Conservation (phyloP, 2,329 filamentous ascomycete species). For the Camillea tinctor region DNA sequence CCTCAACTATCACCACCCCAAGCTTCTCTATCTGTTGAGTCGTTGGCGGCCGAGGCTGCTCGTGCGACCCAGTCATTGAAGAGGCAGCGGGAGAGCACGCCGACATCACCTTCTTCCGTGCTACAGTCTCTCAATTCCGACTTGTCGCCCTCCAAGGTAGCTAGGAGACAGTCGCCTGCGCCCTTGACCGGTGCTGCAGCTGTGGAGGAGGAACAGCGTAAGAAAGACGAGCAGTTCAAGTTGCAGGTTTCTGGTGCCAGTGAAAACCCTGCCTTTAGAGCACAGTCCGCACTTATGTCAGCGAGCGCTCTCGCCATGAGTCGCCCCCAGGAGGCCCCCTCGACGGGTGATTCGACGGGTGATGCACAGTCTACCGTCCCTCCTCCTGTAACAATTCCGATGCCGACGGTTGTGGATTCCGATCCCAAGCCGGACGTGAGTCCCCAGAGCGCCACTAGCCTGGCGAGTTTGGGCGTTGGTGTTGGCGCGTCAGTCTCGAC, state of each 20-base stretch:
- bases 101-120: conserved; percentile 36
- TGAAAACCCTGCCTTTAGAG: conserved; percentile 54
- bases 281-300: conserved; percentile 54
- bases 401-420: conserved; percentile 29
- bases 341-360: conserved; percentile 10
- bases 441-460: conserved; percentile 41
- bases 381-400: conserved; percentile 27
- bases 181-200: conserved; percentile 54
- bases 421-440: conserved; percentile 40
- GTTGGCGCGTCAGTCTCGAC: conserved; percentile 42
- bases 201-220: conserved; percentile 52
- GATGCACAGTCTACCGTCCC: conserved; percentile 19
- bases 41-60: conserved; percentile 38
- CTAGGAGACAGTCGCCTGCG: conserved; percentile 46
- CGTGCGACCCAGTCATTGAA: conserved; percentile 42
- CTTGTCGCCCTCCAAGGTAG: conserved; percentile 53
- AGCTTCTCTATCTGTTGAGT: conserved; percentile 39
- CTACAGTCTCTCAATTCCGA: conserved; percentile 35
- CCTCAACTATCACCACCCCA: conserved; percentile 32
- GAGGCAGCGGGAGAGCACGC: conserved; percentile 48
- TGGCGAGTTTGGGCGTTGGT: conserved; percentile 42
- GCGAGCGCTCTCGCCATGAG: conserved; percentile 53
- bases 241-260: conserved; percentile 44
- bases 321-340: conserved; percentile 52
- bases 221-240: conserved; percentile 44